Evolutionary conservation across 495 filamentous ascomycete genomes (phyloP).

Genomic region (Parathielavia appendiculata): DNA sequence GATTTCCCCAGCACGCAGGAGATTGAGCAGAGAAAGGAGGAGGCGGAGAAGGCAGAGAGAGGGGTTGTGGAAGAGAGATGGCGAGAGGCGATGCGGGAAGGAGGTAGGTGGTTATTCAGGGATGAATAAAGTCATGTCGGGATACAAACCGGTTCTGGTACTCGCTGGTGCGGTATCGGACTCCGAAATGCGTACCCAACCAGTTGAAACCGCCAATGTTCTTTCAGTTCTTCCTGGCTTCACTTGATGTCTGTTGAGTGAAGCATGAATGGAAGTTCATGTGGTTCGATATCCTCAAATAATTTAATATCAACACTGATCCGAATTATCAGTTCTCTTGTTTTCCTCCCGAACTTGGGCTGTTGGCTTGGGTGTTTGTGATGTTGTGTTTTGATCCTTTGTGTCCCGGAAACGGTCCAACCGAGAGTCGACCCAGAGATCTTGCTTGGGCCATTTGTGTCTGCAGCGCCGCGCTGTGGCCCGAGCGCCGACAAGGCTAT

Average conservation of each 20-base stretch:
- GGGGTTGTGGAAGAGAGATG: conserved; percentile 66
- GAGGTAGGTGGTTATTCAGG: conserved; percentile 70
- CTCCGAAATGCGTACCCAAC: not conserved
- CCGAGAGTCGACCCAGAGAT: not conserved
- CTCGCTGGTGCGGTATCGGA: too few relatives aligned
- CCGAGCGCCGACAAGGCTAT: conserved; percentile 17
- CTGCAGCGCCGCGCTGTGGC: conserved; percentile 6
- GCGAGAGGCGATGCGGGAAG: conserved; percentile 73
- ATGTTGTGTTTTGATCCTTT: too few relatives aligned
- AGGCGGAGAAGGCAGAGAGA: conserved; percentile 54
- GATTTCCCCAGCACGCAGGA: conserved; percentile 88
- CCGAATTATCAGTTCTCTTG: too few relatives aligned
- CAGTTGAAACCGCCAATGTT: not conserved
- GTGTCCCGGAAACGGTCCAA: not conserved
- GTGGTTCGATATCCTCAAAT: not conserved
- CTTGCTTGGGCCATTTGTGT: not conserved
- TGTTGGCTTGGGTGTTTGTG: too few relatives aligned
- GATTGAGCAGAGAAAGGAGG: conserved; percentile 53
- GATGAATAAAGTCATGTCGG: conserved; percentile 54
- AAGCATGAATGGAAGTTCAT: not conserved
- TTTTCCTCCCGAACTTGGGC: too few relatives aligned
- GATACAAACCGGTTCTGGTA: too few relatives aligned
- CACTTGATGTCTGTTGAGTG: not conserved
- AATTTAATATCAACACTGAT: not conserved
- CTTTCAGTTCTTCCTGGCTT: not conserved